Percentiles rank a stretch among this genome's conserved stretches.
Evolutionary conservation across 2,329 filamentous ascomycete species (phyloP).

Genomic region (Pseudogymnoascus sp.): DNA sequence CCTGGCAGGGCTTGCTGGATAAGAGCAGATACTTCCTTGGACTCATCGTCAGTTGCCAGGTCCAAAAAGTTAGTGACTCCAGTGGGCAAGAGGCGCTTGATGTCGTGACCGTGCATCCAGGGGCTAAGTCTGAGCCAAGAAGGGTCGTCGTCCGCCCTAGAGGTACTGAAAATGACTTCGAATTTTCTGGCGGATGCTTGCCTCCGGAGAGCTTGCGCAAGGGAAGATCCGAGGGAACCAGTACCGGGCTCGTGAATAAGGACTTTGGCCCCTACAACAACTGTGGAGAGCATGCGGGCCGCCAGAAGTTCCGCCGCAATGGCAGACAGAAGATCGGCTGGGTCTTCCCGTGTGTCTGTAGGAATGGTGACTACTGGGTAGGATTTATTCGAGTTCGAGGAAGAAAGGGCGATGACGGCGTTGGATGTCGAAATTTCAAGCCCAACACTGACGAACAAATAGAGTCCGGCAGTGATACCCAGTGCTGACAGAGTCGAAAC

Average conservation of each 20-base stretch:
- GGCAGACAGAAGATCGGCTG: conserved; percentile 11
- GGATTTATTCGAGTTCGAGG: conserved; percentile 13
- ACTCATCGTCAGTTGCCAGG: conserved; percentile 11
- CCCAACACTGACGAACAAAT: conserved; percentile 14
- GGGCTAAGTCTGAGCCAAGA: conserved; percentile 14
- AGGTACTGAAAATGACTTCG: conserved; percentile 13
- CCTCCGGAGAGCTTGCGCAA: conserved; percentile 12
- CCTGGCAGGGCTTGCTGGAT: conserved; percentile 12
- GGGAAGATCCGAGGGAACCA: conserved; percentile 12
- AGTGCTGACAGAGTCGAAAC: conserved; percentile 14
- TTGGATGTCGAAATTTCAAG: conserved; percentile 12
- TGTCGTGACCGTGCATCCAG: conserved; percentile 13
- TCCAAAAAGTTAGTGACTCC: conserved; percentile 9
- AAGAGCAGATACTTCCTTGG: conserved; percentile 13
- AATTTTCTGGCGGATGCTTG: conserved; percentile 12
- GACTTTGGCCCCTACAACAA: conserved; percentile 6
- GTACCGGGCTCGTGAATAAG: conserved; percentile 13
- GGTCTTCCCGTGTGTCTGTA: conserved; percentile 11
- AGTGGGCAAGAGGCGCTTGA: conserved; percentile 12
- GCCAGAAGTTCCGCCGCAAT: conserved; percentile 10
- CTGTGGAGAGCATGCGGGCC: conserved; percentile 4
- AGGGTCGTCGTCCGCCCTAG: conserved; percentile 11
- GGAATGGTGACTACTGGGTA: conserved; percentile 14
- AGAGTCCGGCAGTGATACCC: conserved; percentile 14
- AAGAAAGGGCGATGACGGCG: conserved; percentile 13